phyloP scores from a whole-genome alignment of 345 rosid genomes.

The Hibiscus tridactylites region DNA sequence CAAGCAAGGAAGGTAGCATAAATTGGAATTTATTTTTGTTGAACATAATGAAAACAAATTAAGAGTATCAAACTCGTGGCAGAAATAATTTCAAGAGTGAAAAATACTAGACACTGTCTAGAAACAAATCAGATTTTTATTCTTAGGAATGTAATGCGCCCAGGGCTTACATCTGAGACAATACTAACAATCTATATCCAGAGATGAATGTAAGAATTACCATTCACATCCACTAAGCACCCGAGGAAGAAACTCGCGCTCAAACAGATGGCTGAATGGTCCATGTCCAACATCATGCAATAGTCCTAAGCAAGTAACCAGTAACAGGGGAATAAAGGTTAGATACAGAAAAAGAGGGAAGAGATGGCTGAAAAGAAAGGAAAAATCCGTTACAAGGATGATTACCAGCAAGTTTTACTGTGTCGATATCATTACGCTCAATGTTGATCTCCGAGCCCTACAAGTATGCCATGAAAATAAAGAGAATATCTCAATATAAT shows the following conservation, averaged over 20 bases:
- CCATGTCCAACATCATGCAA: conserved; percentile 82
- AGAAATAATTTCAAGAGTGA: neutral
- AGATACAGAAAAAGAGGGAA: neutral
- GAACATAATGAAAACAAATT: neutral
- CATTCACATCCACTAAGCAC: conserved; percentile 35
- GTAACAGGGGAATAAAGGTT: neutral
- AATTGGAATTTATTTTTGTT: neutral
- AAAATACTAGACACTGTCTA: neutral
- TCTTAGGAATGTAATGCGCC: neutral
- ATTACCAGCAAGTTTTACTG: conserved; percentile 66
- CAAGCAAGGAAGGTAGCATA: neutral
- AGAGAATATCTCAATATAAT: conserved; percentile 3
- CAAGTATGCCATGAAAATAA: conserved; percentile 9
- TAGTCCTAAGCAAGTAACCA: conserved; percentile 35
- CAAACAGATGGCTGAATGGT: conserved; percentile 72
- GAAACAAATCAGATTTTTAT: neutral
- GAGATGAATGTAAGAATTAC: conserved; percentile 17
- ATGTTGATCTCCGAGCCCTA: conserved; percentile 60
- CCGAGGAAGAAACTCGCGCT: conserved; percentile 54
- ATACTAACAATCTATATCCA: neutral
- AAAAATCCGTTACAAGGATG: neutral
- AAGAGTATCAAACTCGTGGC: neutral
- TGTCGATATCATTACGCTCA: conserved; percentile 44
- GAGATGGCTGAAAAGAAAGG: neutral
- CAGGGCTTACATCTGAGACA: neutral